Conservation (phyloP, 371 early-diverging fungal genomes). For the Mucor circinelloides region DNA sequence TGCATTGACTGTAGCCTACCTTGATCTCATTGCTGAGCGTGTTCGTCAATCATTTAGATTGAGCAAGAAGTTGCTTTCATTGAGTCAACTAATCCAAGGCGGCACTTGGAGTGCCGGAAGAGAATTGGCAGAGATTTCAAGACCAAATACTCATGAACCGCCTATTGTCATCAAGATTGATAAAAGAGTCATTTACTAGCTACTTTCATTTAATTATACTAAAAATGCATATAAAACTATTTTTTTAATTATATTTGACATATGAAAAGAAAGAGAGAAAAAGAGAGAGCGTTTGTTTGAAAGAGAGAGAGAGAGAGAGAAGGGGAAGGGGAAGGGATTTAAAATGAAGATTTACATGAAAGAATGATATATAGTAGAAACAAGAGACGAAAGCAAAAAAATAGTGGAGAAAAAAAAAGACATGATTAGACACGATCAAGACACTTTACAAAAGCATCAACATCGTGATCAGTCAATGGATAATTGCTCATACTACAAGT, state of each 20-base stretch:
- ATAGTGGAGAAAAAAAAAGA: not conserved
- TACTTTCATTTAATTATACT: not conserved
- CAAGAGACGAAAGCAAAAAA: not conserved
- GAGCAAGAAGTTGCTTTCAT: slow-evolving; percentile 59
- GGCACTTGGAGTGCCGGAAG: slow-evolving; percentile 92
- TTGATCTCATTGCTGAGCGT: slow-evolving; percentile 75
- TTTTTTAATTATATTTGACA: not conserved
- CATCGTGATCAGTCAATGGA: slow-evolving; percentile 15
- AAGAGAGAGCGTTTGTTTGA: not conserved
- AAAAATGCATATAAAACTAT: not conserved
- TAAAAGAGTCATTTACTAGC: slow-evolving; percentile 27
- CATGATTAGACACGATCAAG: slow-evolving; percentile 2
- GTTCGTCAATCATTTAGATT: slow-evolving; percentile 69
- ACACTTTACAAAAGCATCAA: slow-evolving; percentile 17
- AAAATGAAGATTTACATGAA: not conserved
- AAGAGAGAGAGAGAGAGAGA: not conserved
- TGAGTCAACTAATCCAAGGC: slow-evolving; percentile 88
- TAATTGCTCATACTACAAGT: slow-evolving; percentile 6
- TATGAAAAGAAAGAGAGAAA: not conserved
- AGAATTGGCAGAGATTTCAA: slow-evolving; percentile 79
- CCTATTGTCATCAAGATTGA: slow-evolving; percentile 76
- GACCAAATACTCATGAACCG: slow-evolving; percentile 86
- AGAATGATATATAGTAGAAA: not conserved
- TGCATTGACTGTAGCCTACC: slow-evolving; percentile 82
- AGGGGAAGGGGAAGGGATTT: not conserved